Base-by-base conservation (phyloP, 176 grass and related monocot species). In the Melocanna baccifera region DNA sequence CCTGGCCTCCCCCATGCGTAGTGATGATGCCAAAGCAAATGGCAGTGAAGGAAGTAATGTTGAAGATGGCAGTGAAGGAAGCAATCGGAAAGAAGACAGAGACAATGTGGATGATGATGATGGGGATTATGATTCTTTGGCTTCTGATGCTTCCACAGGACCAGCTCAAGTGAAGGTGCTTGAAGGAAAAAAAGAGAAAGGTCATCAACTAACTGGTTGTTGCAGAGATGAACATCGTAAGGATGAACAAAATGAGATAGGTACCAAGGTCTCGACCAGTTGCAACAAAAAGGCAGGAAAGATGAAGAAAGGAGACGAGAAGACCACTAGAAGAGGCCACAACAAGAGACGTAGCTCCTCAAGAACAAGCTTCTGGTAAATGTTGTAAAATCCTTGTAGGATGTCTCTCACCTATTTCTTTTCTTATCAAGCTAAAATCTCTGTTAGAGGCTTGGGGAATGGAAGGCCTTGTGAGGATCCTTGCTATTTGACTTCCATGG, bases 121-220 rank as follows among this genome's bases (percentile, higher is more conserved):
- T 20, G 86, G 72, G 29, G 91, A 83, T 73, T 86, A 97, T 62
- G 94, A 97, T 62, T 97, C 94, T 12, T 69, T 97, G 85, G 89
- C 94, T 76, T 97, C 94, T 34, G 94, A 97, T 97, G 94, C 91
- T 62, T 97, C 94, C 67, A 94, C 94, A 28, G 91, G 91, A 72
- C 80, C 89, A 87, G 50, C 84, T 82, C 71, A 90, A 66, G 71
- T 77, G 55, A 90, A 87, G 81, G 19, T 68, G 53, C 61, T 25
- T 82, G 67, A 77, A 84, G 81, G 76, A 12, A 87, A 86, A 77
- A 71, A 89, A 79, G 67, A 79, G 62, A 84, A 81, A 73, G 18
- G 26, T 28, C 70, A 66, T 69, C 83, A 81, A 29, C 73, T 70
- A 73, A 82, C 75, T 52, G 68, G 77, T 18, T 43, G 52, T 32